A percentile compares a stretch with the other conserved stretches of the same genome.
Conservation (phyloP, 2,329 filamentous ascomycete species). For the Colletotrichum australisinense region DNA sequence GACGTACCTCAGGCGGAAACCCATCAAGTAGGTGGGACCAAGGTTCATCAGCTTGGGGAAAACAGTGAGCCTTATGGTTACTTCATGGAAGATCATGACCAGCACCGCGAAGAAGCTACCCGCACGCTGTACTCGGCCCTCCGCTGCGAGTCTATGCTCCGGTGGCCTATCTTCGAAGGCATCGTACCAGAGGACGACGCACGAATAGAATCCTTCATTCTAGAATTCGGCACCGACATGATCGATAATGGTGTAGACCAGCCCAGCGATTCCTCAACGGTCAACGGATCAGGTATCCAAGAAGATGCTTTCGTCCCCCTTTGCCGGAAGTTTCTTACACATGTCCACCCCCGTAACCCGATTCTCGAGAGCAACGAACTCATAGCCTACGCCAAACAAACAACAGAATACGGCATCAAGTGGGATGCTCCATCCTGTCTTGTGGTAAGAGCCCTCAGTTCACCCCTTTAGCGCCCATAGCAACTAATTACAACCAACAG, state of each 20-base stretch:
- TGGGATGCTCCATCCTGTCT: conserved; percentile 39
- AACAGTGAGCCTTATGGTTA: too few relatives aligned
- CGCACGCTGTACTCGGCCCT: not conserved
- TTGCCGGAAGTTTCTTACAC: conserved; percentile 36
- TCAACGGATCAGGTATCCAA: conserved; percentile 1
- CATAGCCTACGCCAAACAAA: conserved; percentile 25
- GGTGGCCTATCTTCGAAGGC: conserved; percentile 25
- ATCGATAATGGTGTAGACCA: not conserved
- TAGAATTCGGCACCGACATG: not conserved
- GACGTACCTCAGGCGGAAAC: not conserved
- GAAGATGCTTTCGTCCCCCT: conserved; percentile 26
- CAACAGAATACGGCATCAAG: conserved; percentile 32
- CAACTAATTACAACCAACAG: not conserved
- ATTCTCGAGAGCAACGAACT: conserved; percentile 39
- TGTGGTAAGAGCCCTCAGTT: conserved; percentile 32
- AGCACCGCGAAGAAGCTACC: too few relatives aligned
- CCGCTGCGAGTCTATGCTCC: conserved; percentile 32
- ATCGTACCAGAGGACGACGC: conserved; percentile 25
- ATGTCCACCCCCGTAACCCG: conserved; percentile 40
- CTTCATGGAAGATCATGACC: too few relatives aligned
- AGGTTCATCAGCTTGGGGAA: not conserved
- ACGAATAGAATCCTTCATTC: conserved; percentile 30
- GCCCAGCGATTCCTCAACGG: not conserved
- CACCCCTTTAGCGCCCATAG: not conserved
- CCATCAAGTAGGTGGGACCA: not conserved